A percentile compares a stretch with the other conserved stretches of the same genome.
Conservation (phyloP, 345 rosid genomes). For the Ailanthus altissimus region DNA sequence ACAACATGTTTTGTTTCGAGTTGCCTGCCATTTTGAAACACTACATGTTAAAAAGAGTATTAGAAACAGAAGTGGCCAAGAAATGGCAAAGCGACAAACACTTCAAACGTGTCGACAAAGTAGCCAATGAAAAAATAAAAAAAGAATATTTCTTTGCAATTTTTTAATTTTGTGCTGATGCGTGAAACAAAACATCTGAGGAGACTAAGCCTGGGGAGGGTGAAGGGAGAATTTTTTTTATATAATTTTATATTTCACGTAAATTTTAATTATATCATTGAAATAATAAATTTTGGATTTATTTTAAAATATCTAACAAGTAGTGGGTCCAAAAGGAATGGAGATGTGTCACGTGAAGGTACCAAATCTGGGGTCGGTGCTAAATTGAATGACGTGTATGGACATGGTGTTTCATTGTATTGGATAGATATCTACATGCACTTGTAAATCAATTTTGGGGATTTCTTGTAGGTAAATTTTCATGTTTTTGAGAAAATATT, state of each 20-base stretch:
- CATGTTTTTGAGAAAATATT: no score
- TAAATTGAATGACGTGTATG: slow-evolving; percentile 25
- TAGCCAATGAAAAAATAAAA: background rate
- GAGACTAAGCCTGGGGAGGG: no score
- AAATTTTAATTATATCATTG: no score
- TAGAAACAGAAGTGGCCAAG: background rate
- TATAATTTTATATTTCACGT: no score
- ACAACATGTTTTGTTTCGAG: background rate
- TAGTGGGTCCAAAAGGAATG: background rate
- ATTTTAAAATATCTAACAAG: slow-evolving; percentile 1
- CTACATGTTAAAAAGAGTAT: background rate
- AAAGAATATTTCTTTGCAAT: background rate
- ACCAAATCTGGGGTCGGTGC: slow-evolving; percentile 17
- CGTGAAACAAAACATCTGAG: background rate
- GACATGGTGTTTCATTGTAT: background rate
- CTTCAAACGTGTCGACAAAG: background rate
- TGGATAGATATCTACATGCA: slow-evolving; percentile 23
- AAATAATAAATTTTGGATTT: no score
- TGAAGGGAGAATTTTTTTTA: no score
- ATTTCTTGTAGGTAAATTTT: no score
- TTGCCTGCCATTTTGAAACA: slow-evolving; percentile 18
- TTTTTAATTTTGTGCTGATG: background rate
- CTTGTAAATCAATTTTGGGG: background rate
- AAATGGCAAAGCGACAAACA: background rate
- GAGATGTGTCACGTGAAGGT: slow-evolving; percentile 16